Base-by-base conservation (phyloP, 192 early-diverging fungal species). In the Powellomyces hirtus region DNA sequence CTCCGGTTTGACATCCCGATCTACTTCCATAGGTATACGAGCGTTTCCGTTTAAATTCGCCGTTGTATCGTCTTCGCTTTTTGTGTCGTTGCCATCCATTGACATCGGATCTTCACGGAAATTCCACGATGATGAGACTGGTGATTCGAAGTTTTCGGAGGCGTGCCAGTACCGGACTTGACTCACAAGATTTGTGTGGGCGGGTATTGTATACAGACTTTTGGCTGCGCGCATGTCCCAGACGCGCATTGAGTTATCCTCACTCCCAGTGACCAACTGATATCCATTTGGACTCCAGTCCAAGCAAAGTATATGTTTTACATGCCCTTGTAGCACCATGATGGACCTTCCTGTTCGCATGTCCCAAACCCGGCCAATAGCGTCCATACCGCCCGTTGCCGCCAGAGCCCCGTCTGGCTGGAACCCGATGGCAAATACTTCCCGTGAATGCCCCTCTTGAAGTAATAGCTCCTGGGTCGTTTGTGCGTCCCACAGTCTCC, bases 291-390 rank as follows among this genome's bases (percentile, higher is more conserved):
- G 94, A 20, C 90, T 85, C 87, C 92, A 99, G 64, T 98, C 95
- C 8, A 98, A 73, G 2, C 82, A 84, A 14, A 93, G 73, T 33
- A 99, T 94, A 61, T 93, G 89, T 59, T 92, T 92, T 33, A 95
- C 89, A 73, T 99, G 97, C 0, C 95, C 94, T 64, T 93, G 84
- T 42, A 98, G 82, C 29, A 86, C 87, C 82, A 95, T 88, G 4
- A 97, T 86, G 1, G 90, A 91, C 56, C 94, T 80, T 1, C 97
- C 97, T 5, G 92, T 92, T 53, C 97, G 85, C 58, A 96, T 73
- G 79, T 99, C 97, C 97, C 97, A 99, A 0, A 99, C 87, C 34
- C 93, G 83, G 8, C 93, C 96, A 52, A 94, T 80, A n/a, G 90
- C 84, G 75, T 99, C 97, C n/a, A 90, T 73, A 1, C 97, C 97